Base-by-base conservation (phyloP, 306 rosid genomes). In the Malus asiatica region DNA sequence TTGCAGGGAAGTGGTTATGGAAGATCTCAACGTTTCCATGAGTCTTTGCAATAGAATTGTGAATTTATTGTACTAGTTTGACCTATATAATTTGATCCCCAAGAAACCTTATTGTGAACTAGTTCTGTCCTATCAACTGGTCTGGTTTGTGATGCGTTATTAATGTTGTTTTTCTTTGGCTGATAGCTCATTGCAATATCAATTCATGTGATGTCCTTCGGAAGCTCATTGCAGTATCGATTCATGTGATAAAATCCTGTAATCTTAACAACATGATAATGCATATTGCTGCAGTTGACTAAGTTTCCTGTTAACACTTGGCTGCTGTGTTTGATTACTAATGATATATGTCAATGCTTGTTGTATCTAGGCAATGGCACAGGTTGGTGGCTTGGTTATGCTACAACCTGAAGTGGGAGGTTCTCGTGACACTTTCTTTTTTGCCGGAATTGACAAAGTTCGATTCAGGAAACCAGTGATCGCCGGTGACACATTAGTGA, bases 361-460 rank as follows among this genome's bases (percentile, higher is more conserved):
- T 57, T 76, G 52, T 40, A 52, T 71, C 11, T 32, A 94, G 98
- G 98, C 98, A 81, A 83, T 94, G 98, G 96, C 97, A 44, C 97
- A 94, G 77, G 95, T 90, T 25, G 98, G 96, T 48, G 98, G 97
- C 66, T 72, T 94, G 83, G 89, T 91, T 23, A 88, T 94, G 98
- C 84, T 90, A 84, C 96, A 88, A 72, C 90, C 95, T 7, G 94
- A 93, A 61, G 94, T 87, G 68, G 97, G 96, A 73, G 97, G 97
- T 18, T 90, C 96, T 74, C 91, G 90, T 5, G 90, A 87, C 6
- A 87, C 76, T 68, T 91, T 93, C 89, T 90, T 87, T 84, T 94
- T 94, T 12, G 96, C 93, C 5, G 97, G 96, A 78, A 88, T 90
- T 19, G 98, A 94, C 87, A 94, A 87, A 89, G 97, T 94, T 66